Evolutionary conservation across 345 rosid species (phyloP).

Genomic region (Pistacia vera): DNA sequence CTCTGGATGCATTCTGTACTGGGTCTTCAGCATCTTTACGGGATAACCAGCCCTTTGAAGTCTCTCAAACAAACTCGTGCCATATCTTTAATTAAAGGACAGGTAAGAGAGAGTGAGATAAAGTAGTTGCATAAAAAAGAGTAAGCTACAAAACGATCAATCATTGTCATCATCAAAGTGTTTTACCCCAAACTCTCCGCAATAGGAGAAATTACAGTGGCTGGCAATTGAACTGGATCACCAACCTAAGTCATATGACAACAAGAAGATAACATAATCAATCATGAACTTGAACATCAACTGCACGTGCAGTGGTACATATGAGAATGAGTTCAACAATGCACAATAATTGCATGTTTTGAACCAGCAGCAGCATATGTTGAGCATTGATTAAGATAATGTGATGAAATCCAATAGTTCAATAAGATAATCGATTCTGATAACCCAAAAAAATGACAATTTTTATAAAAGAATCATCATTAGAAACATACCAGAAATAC

Average conservation of each 20-base stretch:
- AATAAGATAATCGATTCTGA: background rate
- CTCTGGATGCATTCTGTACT: slow-evolving; percentile 98
- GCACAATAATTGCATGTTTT: no score
- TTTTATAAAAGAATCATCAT: background rate
- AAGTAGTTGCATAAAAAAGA: background rate
- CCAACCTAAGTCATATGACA: slow-evolving; percentile 61
- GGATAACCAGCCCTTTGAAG: slow-evolving; percentile 97
- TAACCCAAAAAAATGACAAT: background rate
- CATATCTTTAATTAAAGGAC: slow-evolving; percentile 56
- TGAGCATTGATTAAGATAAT: background rate
- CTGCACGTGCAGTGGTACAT: slow-evolving; percentile 6
- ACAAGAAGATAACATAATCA: slow-evolving; percentile 14
- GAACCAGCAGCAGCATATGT: no score
- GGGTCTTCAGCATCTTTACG: slow-evolving; percentile 88
- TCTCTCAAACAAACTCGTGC: slow-evolving; percentile 93
- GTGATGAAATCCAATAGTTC: background rate
- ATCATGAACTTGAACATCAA: slow-evolving; percentile 12
- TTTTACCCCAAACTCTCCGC: slow-evolving; percentile 80
- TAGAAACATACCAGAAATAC: slow-evolving; percentile 76
- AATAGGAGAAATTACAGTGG: slow-evolving; percentile 86
- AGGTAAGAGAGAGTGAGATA: slow-evolving; percentile 12
- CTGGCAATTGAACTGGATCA: slow-evolving; percentile 96
- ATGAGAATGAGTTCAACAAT: background rate
- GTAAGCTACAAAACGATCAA: background rate
- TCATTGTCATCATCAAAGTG: slow-evolving; percentile 4